Evolutionary conservation across 805 yeast genomes (phyloP).

Genomic region (Kluyveromyces dobzhanskii): DNA sequence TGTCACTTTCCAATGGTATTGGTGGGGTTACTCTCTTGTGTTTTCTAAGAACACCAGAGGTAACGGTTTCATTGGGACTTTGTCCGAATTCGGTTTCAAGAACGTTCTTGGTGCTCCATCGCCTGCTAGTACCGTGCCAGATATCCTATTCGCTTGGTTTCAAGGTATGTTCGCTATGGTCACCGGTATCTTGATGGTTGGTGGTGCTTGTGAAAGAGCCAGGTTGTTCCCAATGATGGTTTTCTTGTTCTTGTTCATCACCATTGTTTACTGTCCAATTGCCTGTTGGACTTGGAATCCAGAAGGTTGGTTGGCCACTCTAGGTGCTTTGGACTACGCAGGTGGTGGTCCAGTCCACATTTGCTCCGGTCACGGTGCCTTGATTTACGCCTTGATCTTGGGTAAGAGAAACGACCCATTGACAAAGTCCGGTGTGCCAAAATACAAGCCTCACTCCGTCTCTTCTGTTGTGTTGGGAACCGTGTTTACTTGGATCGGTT

Average conservation of each 20-base stretch:
- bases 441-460: conserved; percentile 90
- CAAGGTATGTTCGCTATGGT: conserved; percentile 96
- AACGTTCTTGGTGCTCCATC: conserved; percentile 77
- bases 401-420: conserved; percentile 85
- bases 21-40: conserved; percentile 93
- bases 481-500: conserved; percentile 93
- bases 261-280: conserved; percentile 90
- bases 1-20: conserved; percentile 91
- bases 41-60: conserved; percentile 60
- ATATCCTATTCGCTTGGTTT: conserved; percentile 79
- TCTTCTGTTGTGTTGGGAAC: conserved; percentile 88
- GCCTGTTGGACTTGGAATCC: conserved; percentile 98
- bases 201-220: conserved; percentile 98
- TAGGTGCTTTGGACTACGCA: conserved; percentile 92
- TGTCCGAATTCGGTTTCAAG: conserved; percentile 72
- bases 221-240: conserved; percentile 95
- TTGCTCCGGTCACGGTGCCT: conserved; percentile 88
- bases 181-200: conserved; percentile 89
- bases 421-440: conserved; percentile 62
- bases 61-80: conserved; percentile 68
- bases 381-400: conserved; percentile 83
- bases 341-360: conserved; percentile 99
- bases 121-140: conserved; percentile 66
- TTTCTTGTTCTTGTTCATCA: conserved; percentile 87
- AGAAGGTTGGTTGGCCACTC: conserved; percentile 75